phyloP scores from a whole-genome alignment of 768 basidiomycete genomes.

The Xerocomellus dryophilus region DNA sequence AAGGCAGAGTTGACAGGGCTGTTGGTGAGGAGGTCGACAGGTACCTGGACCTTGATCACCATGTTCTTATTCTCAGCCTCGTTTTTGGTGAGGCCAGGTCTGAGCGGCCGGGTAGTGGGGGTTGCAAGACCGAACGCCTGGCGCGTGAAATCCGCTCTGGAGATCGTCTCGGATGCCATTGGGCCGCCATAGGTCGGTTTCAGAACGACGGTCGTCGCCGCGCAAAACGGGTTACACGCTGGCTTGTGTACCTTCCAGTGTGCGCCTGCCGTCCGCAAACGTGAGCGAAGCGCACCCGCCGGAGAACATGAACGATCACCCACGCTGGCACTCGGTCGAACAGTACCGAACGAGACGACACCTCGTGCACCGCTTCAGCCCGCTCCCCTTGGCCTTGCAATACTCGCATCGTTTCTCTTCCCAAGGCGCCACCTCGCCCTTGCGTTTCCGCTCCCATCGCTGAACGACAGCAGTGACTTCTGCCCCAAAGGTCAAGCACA shows the following conservation, averaged over 20 bases:
- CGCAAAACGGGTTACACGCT: constrained; percentile 44
- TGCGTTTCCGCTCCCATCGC: constrained; percentile 47
- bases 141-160: constrained; percentile 33
- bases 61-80: constrained; percentile 36
- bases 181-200: constrained; percentile 40
- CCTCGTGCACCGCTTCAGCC: constrained; percentile 41
- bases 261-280: constrained; percentile 29
- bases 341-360: constrained; percentile 53
- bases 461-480: constrained; percentile 42
- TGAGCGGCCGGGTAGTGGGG: constrained; percentile 14
- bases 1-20: constrained; percentile 2
- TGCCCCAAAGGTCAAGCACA: constrained; percentile 39
- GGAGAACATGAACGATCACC: constrained; percentile 13
- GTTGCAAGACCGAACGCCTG: constrained; percentile 28
- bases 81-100: constrained; percentile 22
- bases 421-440: constrained; percentile 40
- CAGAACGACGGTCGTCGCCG: constrained; percentile 43
- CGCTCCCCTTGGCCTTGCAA: constrained; percentile 30
- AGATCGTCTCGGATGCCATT: constrained; percentile 12
- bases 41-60: constrained; percentile 55
- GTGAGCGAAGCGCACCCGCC: background rate
- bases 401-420: constrained; percentile 45
- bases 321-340: constrained; percentile 53
- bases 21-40: constrained; percentile 20
- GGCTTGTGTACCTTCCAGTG: constrained; percentile 51